phyloP scores from a whole-genome alignment of 345 rosid genomes.

The Ceriops zippeliana region DNA sequence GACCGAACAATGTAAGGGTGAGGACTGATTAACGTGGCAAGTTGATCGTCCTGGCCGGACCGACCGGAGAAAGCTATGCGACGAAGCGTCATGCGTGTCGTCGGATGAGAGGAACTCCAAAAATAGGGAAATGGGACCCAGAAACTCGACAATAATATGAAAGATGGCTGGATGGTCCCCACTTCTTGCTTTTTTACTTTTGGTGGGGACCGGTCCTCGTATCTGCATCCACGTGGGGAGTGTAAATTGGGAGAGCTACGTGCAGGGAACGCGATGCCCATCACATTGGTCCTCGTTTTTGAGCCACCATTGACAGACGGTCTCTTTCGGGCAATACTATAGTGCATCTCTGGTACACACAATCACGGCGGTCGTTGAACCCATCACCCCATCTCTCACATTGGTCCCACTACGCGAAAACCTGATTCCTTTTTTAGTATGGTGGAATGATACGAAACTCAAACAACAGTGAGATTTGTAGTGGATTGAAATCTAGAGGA shows the following conservation, averaged over 20 bases:
- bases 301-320: too few species aligned
- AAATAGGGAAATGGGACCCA: too few species aligned
- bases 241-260: too few species aligned
- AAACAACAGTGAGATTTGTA: too few species aligned
- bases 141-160: too few species aligned
- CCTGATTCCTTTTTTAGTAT: too few species aligned
- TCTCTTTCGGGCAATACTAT: not conserved
- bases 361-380: conserved; percentile 12
- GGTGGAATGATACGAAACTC: too few species aligned
- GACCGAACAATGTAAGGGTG: conserved; percentile 6
- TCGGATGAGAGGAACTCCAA: not conserved
- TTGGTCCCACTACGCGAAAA: conserved; percentile 24
- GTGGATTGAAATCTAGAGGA: too few species aligned
- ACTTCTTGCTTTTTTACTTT: not conserved
- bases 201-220: conserved; percentile 18
- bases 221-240: too few species aligned
- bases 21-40: conserved; percentile 23
- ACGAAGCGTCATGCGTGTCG: conserved; percentile 25
- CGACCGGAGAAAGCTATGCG: not conserved
- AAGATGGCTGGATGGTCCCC: too few species aligned
- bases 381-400: conserved; percentile 16
- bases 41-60: conserved; percentile 16
- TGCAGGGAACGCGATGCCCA: too few species aligned
- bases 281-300: not conserved
- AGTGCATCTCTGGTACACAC: conserved; percentile 20